Evolutionary conservation across 2,329 filamentous ascomycete species (phyloP).

Genomic region (Chalaropsis ovoidea): DNA sequence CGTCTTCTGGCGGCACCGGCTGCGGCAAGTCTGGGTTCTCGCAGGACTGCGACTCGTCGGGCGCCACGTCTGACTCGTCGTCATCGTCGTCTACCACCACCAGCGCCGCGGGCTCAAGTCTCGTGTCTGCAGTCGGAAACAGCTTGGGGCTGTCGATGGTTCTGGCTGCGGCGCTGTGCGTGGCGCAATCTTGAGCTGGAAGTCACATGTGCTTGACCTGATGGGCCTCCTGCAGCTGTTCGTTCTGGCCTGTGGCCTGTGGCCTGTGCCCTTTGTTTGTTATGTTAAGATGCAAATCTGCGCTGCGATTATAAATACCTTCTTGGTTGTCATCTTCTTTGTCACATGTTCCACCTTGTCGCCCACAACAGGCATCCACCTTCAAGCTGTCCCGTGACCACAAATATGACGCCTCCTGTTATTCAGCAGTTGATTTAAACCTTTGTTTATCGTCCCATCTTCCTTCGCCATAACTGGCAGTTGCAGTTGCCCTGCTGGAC

Average conservation of each 20-base stretch:
- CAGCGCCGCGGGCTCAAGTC: not conserved
- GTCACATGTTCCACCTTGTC: not conserved
- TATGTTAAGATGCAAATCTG: not conserved
- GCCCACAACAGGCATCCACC: not conserved
- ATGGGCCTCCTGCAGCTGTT: not conserved
- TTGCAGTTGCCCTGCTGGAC: not conserved
- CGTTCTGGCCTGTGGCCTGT: too few species aligned
- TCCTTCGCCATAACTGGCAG: not conserved
- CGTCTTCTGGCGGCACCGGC: slow-evolving; percentile 17
- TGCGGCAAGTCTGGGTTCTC: slow-evolving; percentile 24
- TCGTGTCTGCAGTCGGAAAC: not conserved
- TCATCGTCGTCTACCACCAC: not conserved
- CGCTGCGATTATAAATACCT: not conserved
- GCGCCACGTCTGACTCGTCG: not conserved
- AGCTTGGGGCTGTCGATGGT: slow-evolving; percentile 2
- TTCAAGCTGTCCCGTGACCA: not conserved
- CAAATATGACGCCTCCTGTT: not conserved
- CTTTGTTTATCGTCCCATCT: not conserved
- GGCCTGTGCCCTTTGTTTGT: not conserved
- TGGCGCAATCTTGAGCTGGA: not conserved
- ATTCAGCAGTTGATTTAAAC: not conserved
- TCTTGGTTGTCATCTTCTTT: not conserved
- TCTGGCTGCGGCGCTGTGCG: not conserved
- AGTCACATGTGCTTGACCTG: not conserved
- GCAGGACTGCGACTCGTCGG: slow-evolving; percentile 22